Evolutionary conservation across 805 yeast species (phyloP), one percentile per base, ranked within the genome.

Genomic region (Candida easanensis): DNA sequence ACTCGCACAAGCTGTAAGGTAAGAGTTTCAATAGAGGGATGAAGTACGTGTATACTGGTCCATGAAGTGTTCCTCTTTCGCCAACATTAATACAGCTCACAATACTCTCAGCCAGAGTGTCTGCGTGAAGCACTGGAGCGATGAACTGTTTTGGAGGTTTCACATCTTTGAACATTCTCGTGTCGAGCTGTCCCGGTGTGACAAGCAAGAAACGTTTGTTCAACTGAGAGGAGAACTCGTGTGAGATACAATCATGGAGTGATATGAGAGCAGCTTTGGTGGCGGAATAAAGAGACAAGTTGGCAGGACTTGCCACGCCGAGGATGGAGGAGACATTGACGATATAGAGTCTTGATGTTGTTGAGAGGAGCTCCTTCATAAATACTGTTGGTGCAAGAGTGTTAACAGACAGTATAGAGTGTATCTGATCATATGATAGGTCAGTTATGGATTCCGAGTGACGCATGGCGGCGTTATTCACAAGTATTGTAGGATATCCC

Each of bases 391-490:
- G 81, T 8, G 95, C 73, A 9, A 79, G 49, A 5, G 85, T 69
- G 54, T 90, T 89, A 25, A 86, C 79, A 22, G 77, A 72, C 37
- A 87, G 63, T 1, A 81, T 74, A 14, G 64, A 61, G 36, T 77
- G 77, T 39, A 88, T 74, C 34, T 82, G 84, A 1, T 70, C 73
- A 32, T 68, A 70, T 1, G 70, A 52, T 33, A 79, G 52, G 10
- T 82, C 79, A 2, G 73, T 49, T 0, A 87, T 53, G 2, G 75
- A 57, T 49, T 76, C 74, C 35, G 52, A 82, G 9, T 69, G 70
- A 33, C 84, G 69, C 16, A 87, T 73, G 0, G 88, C 97, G 1
- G 97, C 97, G 61, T 89, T 90, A 61, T 88, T 89, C 38, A 90
- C 71, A 13, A 90, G 65, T 1, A 88, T 68, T 0, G 89, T 74